A percentile compares a stretch with the other conserved stretches of the same genome.
phyloP scores from a whole-genome alignment of 192 early-diverging fungal genomes.

The Diversispora epigaea region DNA sequence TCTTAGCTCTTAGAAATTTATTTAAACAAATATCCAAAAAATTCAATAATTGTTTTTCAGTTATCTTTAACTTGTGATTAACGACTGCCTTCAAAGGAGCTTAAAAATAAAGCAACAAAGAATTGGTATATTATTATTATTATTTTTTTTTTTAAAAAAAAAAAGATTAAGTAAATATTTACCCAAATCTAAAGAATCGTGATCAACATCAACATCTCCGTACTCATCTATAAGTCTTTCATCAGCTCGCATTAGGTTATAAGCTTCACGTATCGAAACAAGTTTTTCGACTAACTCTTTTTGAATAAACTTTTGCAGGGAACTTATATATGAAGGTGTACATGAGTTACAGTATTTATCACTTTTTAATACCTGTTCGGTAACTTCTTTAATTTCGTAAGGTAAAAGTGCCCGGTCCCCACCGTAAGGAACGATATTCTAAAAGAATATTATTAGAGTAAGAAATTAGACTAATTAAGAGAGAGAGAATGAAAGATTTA shows the following conservation, averaged over 20 bases:
- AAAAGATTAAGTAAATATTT: not conserved
- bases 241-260: conserved; percentile 53
- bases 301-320: conserved; percentile 58
- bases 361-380: conserved; percentile 51
- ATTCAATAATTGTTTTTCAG: conserved; percentile 64
- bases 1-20: conserved; percentile 88
- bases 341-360: conserved; percentile 33
- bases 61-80: conserved; percentile 69
- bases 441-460: not conserved
- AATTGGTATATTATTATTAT: not conserved
- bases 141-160: not conserved
- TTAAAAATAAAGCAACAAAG: not conserved
- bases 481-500: not conserved
- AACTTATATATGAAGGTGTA: conserved; percentile 62
- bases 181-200: conserved; percentile 34
- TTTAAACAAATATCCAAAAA: conserved; percentile 77
- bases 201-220: conserved; percentile 54
- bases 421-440: conserved; percentile 20
- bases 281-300: conserved; percentile 57
- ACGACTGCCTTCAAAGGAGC: conserved; percentile 39
- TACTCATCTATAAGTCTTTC: conserved; percentile 55
- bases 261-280: conserved; percentile 52
- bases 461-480: not conserved
- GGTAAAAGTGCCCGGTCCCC: conserved; percentile 57
- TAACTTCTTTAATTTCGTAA: conserved; percentile 58